A percentile compares a stretch with the other conserved stretches of the same genome.
Evolutionary conservation across 495 filamentous ascomycete genomes (phyloP).

Genomic region (Aspergillus egyptiacus): DNA sequence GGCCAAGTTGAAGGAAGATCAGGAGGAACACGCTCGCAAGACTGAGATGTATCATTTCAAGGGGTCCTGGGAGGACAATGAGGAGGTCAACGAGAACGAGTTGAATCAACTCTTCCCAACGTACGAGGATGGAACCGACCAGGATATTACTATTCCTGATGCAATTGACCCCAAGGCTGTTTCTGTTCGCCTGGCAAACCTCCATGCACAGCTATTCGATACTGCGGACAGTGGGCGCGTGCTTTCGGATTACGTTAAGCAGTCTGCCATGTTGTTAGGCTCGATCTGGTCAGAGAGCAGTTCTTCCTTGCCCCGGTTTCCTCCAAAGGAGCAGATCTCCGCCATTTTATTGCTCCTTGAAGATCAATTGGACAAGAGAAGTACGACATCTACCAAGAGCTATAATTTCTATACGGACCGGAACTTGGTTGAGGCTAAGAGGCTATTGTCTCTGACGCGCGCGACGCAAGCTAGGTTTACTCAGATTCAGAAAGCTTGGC

Average conservation of each 20-base stretch:
- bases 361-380: slow-evolving; percentile 44
- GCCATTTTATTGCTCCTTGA: slow-evolving; percentile 60
- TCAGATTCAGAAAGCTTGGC: slow-evolving; percentile 63
- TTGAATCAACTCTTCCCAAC: slow-evolving; percentile 75
- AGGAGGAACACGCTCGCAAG: slow-evolving; percentile 62
- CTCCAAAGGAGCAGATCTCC: slow-evolving; percentile 53
- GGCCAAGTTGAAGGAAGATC: slow-evolving; percentile 62
- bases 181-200: slow-evolving; percentile 44
- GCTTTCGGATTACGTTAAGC: slow-evolving; percentile 33
- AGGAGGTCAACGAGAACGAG: slow-evolving; percentile 71
- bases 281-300: slow-evolving; percentile 32
- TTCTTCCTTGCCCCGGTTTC: slow-evolving; percentile 28
- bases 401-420: slow-evolving; percentile 89
- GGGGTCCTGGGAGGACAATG: slow-evolving; percentile 65
- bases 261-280: slow-evolving; percentile 35
- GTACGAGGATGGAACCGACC: slow-evolving; percentile 49
- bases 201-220: slow-evolving; percentile 49
- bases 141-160: slow-evolving; percentile 23
- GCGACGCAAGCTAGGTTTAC: slow-evolving; percentile 62
- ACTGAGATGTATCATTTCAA: slow-evolving; percentile 74
- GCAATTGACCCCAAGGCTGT: slow-evolving; percentile 39
- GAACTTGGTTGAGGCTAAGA: slow-evolving; percentile 67
- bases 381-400: slow-evolving; percentile 25
- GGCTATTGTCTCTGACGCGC: slow-evolving; percentile 58
- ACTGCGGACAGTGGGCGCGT: slow-evolving; percentile 22